These are phyloP conservation scores for Cryptococcus jaspeensis DNA, from an alignment of 1,284 basidiomycete genomes.

Conservation along the genomic window DNA sequence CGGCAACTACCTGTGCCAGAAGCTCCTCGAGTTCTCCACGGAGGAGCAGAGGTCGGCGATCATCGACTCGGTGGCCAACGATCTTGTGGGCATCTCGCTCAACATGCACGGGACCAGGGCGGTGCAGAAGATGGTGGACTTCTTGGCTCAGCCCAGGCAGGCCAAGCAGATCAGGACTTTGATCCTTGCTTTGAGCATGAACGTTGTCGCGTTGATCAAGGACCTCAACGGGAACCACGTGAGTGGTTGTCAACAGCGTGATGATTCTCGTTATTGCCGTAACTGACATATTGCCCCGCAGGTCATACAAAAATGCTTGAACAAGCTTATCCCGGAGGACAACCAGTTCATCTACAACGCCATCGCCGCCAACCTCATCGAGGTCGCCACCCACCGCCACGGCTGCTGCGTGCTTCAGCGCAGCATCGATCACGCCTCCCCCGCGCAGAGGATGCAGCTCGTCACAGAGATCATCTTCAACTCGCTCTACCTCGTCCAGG, in stretches of 20 bases:
- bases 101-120: conserved; percentile 99
- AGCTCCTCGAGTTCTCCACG: conserved; percentile 94
- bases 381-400: conserved; percentile 98
- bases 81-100: conserved; percentile 95
- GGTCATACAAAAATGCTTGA: conserved; percentile 94
- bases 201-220: conserved; percentile 99
- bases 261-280: background rate
- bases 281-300: conserved; percentile 5
- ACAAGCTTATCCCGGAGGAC: conserved; percentile 95
- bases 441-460: conserved; percentile 86
- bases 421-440: conserved; percentile 93
- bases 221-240: conserved; percentile 99
- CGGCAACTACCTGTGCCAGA: conserved; percentile 99
- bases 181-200: conserved; percentile 92
- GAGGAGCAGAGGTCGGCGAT: conserved; percentile 97
- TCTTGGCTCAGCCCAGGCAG: conserved; percentile 91
- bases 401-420: conserved; percentile 98
- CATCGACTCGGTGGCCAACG: conserved; percentile 95
- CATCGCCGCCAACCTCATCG: conserved; percentile 96
- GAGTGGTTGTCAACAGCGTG: conserved; percentile 4
- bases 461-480: conserved; percentile 99
- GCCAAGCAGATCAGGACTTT: conserved; percentile 88
- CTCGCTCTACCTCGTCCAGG: conserved; percentile 94
- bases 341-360: conserved; percentile 99
- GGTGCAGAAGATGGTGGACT: conserved; percentile 99